Percentiles rank a stretch among this genome's conserved stretches.
These are phyloP conservation scores for Colletotrichum australisinense DNA, from an alignment of 2,329 filamentous ascomycete species.

Conservation along the genomic window DNA sequence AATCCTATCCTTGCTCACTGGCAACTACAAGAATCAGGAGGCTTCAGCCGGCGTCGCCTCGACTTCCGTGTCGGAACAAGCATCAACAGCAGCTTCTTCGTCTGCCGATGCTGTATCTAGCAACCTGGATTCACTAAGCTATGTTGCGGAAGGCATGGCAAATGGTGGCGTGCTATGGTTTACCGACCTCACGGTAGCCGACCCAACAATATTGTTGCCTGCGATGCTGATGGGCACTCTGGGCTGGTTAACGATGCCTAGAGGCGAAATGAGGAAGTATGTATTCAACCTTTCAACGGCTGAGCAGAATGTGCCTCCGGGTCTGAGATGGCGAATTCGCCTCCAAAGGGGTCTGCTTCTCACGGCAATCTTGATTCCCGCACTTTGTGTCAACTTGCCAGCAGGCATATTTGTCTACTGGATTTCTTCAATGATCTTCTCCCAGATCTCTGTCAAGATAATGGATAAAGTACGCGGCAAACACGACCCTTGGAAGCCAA, in stretches of 20 bases:
- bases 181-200: constrained; percentile 61
- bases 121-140: constrained; percentile 39
- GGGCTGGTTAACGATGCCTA: constrained; percentile 2
- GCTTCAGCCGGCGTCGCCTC: not conserved
- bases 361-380: constrained; percentile 41
- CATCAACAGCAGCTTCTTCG: constrained; percentile 7
- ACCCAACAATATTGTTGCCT: constrained; percentile 64
- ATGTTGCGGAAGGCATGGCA: constrained; percentile 49
- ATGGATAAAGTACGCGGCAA: not conserved
- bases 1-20: constrained; percentile 40
- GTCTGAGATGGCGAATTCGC: constrained; percentile 15
- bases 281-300: constrained; percentile 2
- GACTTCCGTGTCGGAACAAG: constrained; percentile 7
- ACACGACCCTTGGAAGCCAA: not conserved
- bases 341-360: constrained; percentile 11
- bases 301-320: not conserved
- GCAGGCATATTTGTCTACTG: constrained; percentile 55
- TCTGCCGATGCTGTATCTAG: constrained; percentile 37
- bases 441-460: not conserved
- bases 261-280: not conserved
- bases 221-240: constrained; percentile 9
- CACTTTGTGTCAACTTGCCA: constrained; percentile 49
- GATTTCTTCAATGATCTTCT: constrained; percentile 42
- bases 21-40: not conserved
- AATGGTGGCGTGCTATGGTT: constrained; percentile 68